Evolutionary conservation across 495 filamentous ascomycete species (phyloP).

Genomic region (Choiromyces venosus): DNA sequence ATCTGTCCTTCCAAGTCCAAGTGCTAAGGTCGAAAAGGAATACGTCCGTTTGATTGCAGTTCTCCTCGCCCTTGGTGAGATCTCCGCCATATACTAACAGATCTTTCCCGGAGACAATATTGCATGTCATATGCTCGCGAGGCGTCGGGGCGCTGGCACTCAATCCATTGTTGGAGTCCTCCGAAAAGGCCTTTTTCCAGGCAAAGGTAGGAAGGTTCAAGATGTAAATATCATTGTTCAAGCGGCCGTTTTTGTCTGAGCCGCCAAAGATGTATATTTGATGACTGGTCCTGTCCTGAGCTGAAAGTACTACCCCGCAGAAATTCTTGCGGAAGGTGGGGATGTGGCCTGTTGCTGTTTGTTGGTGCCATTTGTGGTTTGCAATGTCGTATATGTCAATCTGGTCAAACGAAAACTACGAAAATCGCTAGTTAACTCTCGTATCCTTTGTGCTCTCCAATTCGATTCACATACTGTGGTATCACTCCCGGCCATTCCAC

Average conservation of each 20-base stretch:
- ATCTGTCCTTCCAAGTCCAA: conserved; percentile 22
- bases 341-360: conserved; percentile 48
- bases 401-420: conserved; percentile 9
- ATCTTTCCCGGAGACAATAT: conserved; percentile 47
- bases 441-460: not conserved
- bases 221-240: conserved; percentile 52
- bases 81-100: conserved; percentile 49
- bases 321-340: conserved; percentile 50
- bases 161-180: conserved; percentile 29
- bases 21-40: conserved; percentile 14
- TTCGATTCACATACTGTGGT: not conserved
- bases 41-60: not conserved
- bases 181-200: conserved; percentile 42
- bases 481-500: not conserved
- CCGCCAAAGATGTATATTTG: conserved; percentile 46
- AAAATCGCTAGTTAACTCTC: not conserved
- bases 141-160: conserved; percentile 39
- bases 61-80: conserved; percentile 36
- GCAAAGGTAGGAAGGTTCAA: conserved; percentile 53
- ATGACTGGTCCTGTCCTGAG: conserved; percentile 50
- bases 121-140: conserved; percentile 49
- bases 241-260: not conserved
- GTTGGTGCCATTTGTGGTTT: conserved; percentile 51
- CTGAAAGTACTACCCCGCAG: conserved; percentile 52
- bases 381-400: conserved; percentile 51